Evolutionary conservation across 495 filamentous ascomycete genomes (phyloP).

Genomic region (Penicillium atrosanguineum): DNA sequence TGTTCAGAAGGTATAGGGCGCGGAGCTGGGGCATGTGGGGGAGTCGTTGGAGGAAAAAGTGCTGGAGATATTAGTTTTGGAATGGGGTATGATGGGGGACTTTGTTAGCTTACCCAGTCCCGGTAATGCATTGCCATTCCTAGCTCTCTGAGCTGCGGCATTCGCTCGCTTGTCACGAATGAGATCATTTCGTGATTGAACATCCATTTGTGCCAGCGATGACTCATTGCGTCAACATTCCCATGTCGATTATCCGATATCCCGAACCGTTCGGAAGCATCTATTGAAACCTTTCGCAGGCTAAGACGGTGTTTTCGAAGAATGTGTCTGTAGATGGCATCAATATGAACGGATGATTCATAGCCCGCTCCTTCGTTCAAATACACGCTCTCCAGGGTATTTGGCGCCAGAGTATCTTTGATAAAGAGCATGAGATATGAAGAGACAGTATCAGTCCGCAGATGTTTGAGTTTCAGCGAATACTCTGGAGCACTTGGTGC

Average conservation of each 20-base stretch:
- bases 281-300: constrained; percentile 74
- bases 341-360: constrained; percentile 60
- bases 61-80: constrained; percentile 48
- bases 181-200: constrained; percentile 68
- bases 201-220: constrained; percentile 72
- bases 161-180: constrained; percentile 80
- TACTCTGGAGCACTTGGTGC: constrained; percentile 48
- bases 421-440: constrained; percentile 76
- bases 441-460: constrained; percentile 83
- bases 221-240: constrained; percentile 31
- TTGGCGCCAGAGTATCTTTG: constrained; percentile 79
- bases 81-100: no score
- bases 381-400: constrained; percentile 81
- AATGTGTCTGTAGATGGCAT: constrained; percentile 71
- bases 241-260: constrained; percentile 5
- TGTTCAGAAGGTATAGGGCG: constrained; percentile 74
- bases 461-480: constrained; percentile 68
- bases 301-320: constrained; percentile 71
- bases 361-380: constrained; percentile 69
- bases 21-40: constrained; percentile 73
- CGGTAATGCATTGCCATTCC: constrained; percentile 74
- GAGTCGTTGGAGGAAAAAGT: constrained; percentile 82
- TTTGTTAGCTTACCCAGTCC: constrained; percentile 71
- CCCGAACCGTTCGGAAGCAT: constrained; percentile 57
- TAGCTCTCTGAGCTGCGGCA: constrained; percentile 73